These are phyloP conservation scores for Lentinula novae-zelandiae DNA, from an alignment of 1,284 basidiomycete species.

Conservation along the genomic window DNA sequence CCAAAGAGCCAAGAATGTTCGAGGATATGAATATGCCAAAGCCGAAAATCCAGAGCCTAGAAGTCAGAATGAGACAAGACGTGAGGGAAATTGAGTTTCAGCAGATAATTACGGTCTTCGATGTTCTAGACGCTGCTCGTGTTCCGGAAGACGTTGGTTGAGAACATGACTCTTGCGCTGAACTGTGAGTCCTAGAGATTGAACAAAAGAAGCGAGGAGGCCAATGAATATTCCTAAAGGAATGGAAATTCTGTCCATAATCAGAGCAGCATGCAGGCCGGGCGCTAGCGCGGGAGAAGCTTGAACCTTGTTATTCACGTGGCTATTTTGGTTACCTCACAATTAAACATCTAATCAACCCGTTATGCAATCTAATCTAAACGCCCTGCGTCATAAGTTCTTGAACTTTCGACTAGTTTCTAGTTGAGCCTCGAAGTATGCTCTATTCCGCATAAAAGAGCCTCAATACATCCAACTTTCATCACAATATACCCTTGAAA, in stretches of 20 bases:
- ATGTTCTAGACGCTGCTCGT: constrained; percentile 65
- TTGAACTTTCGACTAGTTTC: constrained; percentile 1
- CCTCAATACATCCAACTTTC: background rate
- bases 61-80: constrained; percentile 13
- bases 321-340: background rate
- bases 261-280: background rate
- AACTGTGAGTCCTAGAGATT: constrained; percentile 89
- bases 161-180: constrained; percentile 93
- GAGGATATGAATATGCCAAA: constrained; percentile 85
- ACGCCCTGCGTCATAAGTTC: background rate
- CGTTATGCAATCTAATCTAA: background rate
- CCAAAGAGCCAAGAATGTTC: constrained; percentile 89
- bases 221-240: constrained; percentile 58
- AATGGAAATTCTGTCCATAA: constrained; percentile 33
- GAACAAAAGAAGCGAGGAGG: constrained; percentile 84
- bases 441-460: background rate
- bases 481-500: background rate
- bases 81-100: constrained; percentile 12
- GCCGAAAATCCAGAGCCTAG: constrained; percentile 80
- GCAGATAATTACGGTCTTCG: constrained; percentile 58
- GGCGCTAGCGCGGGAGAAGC: background rate
- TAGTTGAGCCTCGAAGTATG: background rate
- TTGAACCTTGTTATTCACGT: background rate
- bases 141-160: constrained; percentile 71
- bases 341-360: background rate